Base-by-base conservation (phyloP, 345 rosid species). In the Euphorbia pulcherrima region DNA sequence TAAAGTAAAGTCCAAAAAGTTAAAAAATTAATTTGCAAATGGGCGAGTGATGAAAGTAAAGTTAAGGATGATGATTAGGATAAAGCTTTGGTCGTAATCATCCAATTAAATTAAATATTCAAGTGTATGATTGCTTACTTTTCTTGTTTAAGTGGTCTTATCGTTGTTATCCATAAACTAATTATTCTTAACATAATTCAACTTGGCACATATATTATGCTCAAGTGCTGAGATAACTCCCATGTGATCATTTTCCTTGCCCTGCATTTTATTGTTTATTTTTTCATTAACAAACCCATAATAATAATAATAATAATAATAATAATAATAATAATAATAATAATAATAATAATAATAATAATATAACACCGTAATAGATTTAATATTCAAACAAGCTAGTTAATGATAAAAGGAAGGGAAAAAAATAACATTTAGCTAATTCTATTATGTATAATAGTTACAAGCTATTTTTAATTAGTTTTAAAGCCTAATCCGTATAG, bases 71-170 rank as follows among this genome's bases (percentile, higher is more conserved):
- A 37, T 61, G 65, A 61, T 61, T 61, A 21, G 26, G 48, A 20
- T 29, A n/a, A n/a, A 61, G 20, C 44, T 39, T 60, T 60, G 47
- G 14, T 26, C 26, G 16, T 54, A 60, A 21, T 21, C 16, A 35
- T 20, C 41, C 26, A 60, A n/a, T 29, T 29, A 35, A 58, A 60
- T 60, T 44, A 33, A 33, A 33, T 33, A 7, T 10, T 39, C n/a
- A n/a, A n/a, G n/a, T n/a, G n/a, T 35, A 61, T 18, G 59, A 54
- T 11, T 54, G 59, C 30, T 54, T 54, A 21, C 27, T 54, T 54
- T 54, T 54, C 29, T 54, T 54, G 27, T 54, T 54, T 54, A 20
- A 11, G 14, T 54, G 59, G 59, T 54, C 13, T 54, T 24, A 54
- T 54, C 27, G 27, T 24, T 20, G 14, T 54, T 54, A 54, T 20